phyloP scores from a whole-genome alignment of 257 asterid species.

The Anisodus acutangulus region DNA sequence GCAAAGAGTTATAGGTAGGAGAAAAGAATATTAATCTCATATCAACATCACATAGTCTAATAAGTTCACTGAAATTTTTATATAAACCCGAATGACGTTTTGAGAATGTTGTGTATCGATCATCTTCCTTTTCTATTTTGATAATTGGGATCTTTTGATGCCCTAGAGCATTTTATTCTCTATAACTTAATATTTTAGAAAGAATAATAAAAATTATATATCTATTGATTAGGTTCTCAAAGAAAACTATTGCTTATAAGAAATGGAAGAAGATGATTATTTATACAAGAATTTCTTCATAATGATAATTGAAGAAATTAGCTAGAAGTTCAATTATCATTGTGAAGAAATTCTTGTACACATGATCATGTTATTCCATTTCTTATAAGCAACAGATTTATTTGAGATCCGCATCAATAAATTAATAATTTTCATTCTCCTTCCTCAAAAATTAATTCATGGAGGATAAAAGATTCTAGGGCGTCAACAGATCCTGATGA shows the following conservation, averaged over 20 bases:
- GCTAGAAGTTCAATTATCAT: too few species aligned
- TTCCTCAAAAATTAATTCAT: background rate
- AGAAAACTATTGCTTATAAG: background rate
- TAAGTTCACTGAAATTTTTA: constrained; percentile 45
- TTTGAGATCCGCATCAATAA: background rate
- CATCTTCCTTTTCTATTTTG: constrained; percentile 35
- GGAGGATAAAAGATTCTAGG: constrained; percentile 39
- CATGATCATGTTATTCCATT: too few species aligned
- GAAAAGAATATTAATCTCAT: constrained; percentile 42
- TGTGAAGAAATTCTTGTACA: too few species aligned
- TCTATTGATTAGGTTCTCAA: background rate
- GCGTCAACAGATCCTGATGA: constrained; percentile 41
- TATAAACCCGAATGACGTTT: constrained; percentile 41
- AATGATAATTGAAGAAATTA: too few species aligned
- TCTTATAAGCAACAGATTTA: background rate
- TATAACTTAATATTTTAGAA: background rate
- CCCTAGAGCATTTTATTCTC: constrained; percentile 36
- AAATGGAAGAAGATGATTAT: too few species aligned
- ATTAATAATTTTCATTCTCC: constrained; percentile 30
- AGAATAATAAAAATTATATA: constrained; percentile 29
- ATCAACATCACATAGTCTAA: constrained; percentile 39
- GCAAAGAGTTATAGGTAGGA: constrained; percentile 47
- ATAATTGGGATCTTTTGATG: constrained; percentile 42
- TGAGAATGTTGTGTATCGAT: constrained; percentile 44
- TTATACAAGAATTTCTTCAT: too few species aligned